Base-by-base conservation (phyloP, 306 rosid genomes). In the Vigna nakashimae region DNA sequence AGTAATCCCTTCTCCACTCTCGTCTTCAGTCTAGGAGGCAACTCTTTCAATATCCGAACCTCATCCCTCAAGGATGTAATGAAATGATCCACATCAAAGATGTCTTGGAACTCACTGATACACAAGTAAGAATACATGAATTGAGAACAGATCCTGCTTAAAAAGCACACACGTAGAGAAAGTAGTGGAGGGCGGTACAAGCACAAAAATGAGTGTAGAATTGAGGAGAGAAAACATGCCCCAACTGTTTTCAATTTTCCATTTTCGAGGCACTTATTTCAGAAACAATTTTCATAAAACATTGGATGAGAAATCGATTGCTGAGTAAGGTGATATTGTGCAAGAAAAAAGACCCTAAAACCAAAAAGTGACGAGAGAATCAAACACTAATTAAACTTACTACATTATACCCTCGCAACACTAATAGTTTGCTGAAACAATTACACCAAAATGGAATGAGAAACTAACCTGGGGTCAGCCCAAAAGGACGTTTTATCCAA, bases 31-130 rank as follows among this genome's bases (percentile, higher is more conserved):
- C 98, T 85, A 20, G 96, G 93, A 80, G 98, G 98, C 89, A 92
- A 87, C 81, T 94, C 93, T 88, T 84, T 94, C 96, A 94, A 78
- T 83, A 94, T 83, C 48, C 98, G 88, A 71, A 94, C 98, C 82
- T 94, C 98, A 74, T 92, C 96, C 87, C 98, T 90, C 87, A 94
- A 80, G 40, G 98, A 94, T 71, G 98, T 81, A 74, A 94, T 92
- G 79, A 94, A 94, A 89, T 92, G 94, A 79, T 90, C 97, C 74
- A 88, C 88, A 82, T 92, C 97, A 81, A 94, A 94, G 83, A 94
- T 94, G 80, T 92, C 98, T 81, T 87, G 87, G 82, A 94, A 94
- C 74, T 94, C 98, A 85, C 98, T 94, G 93, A 73, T 13, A 87
- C n/a, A 73, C 64, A 73, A 56, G 43, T 7, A 58, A 72, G 2